Base-by-base conservation (phyloP, 1,139 yeast genomes). In the Nakaseomyces glabratus region DNA sequence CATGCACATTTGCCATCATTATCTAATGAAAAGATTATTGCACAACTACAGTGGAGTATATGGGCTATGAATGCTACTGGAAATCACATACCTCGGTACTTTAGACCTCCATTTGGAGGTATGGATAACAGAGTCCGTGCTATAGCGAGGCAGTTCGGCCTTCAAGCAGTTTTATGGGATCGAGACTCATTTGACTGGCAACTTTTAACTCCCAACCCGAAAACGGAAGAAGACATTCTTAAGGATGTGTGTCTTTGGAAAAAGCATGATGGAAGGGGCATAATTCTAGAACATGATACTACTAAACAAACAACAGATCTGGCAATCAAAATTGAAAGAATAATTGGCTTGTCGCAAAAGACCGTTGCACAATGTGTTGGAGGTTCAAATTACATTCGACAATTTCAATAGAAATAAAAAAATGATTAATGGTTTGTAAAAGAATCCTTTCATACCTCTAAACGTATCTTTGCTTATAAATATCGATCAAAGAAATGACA, bases 1-100 rank as follows among this genome's bases (percentile, higher is more conserved):
- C 97, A 88, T 61, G 76, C 77, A 39, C 82, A 79, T 48, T 66
- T 88, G 42, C 96, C 97, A 1, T 61, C 76, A 1, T 64, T 88
- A 39, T 58, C 74, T 12, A 85, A 85, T 54, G 90, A 84, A 57
- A 72, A 84, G 43, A 73, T 88, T 14, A 76, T 82, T 40, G 95
- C 96, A 0, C 95, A 88, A 56, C 62, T 88, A 31, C 79, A 88
- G 60, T 88, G 97, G 98, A 80, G 93, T 1, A 76, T 86, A 24
- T 88, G 97, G 97, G 95, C 96, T 4, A 84, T 86, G 93, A 86
- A 90, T 60, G 95, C 96, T 2, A 86, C 97, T 0, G 82, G 85
- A 0, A 68, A 77, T 15, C 90, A 86, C 49, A 57, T 82, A n/a
- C 97, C 97, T 10, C 79, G 80, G 50, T 90, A 90, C 81, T 88